Base-by-base conservation (phyloP, 345 rosid genomes). In the Salix purpurea region DNA sequence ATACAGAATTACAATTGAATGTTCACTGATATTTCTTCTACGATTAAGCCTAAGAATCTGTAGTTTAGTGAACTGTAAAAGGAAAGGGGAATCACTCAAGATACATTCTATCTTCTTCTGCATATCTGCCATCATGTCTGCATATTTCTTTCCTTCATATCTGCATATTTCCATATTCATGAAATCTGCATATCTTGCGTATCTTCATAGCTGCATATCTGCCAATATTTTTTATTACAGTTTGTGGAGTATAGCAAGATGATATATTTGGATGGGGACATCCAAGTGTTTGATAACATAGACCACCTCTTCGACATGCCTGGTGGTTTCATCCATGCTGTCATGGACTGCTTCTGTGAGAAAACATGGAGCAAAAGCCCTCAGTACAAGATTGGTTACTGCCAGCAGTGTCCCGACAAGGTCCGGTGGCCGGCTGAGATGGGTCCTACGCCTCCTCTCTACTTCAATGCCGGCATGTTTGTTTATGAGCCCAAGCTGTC, bases 391-490 rank as follows among this genome's bases (percentile, higher is more conserved):
- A 78, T 91, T 36, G 92, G 93, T 16, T 91, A 93, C 80, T 90
- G 94, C 86, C 94, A 93, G 69, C 96, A 90, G 90, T 85, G 91
- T 62, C 97, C 95, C 0, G 88, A 89, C 39, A 86, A 67, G 77
- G 90, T 87, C 15, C 44, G 67, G 0, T 91, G 94, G 97, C 89
- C 94, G 0, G 86, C 83, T 2, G 84, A 89, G 65, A 80, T 90
- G 90, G 94, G 92, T 36, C 85, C 91, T 0, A 87, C 82, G 65
- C 92, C 97, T 16, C 56, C 92, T 67, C 77, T 89, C 62, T 91
- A 90, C 87, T 93, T 91, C 85, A 93, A 93, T 71, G 97, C 94
- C 0, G 92, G 93, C 75, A 90, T 91, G 96, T 91, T 90, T 73
- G 92, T 92, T 54, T 91, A 84, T 62, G 91, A 93, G 86, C 94